phyloP scores from a whole-genome alignment of 2,329 filamentous ascomycete species.

The Stemphylium vesicarium region DNA sequence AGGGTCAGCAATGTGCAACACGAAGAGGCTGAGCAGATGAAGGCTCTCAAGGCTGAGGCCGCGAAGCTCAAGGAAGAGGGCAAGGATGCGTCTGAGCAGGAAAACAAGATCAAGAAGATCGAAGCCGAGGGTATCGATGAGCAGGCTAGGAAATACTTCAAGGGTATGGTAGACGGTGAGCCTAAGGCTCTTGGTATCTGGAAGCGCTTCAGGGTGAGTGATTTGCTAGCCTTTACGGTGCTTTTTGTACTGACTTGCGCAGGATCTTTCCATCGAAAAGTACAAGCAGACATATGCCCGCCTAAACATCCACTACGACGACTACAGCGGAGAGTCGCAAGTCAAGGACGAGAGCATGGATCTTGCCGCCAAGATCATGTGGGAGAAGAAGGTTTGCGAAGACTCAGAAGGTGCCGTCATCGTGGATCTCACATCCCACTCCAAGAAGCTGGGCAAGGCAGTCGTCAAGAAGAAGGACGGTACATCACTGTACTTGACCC shows the following conservation, averaged over 20 bases:
- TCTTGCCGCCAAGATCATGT: slow-evolving; percentile 64
- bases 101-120: slow-evolving; percentile 51
- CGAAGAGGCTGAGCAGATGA: slow-evolving; percentile 70
- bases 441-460: slow-evolving; percentile 71
- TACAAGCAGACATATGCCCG: slow-evolving; percentile 69
- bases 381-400: slow-evolving; percentile 66
- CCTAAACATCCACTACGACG: slow-evolving; percentile 69
- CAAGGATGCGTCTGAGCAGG: slow-evolving; percentile 50
- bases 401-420: slow-evolving; percentile 70
- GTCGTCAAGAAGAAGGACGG: slow-evolving; percentile 72
- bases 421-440: slow-evolving; percentile 73
- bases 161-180: slow-evolving; percentile 70
- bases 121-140: slow-evolving; percentile 62
- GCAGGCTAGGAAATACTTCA: slow-evolving; percentile 74
- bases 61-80: slow-evolving; percentile 49
- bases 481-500: slow-evolving; percentile 71
- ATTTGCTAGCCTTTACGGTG: not conserved
- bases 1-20: slow-evolving; percentile 70
- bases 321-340: slow-evolving; percentile 73
- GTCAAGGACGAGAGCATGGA: slow-evolving; percentile 68
- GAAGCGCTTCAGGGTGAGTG: slow-evolving; percentile 62
- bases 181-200: slow-evolving; percentile 65
- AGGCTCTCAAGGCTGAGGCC: slow-evolving; percentile 58
- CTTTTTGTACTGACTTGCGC: slow-evolving; percentile 10
- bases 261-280: slow-evolving; percentile 66